Conservation (phyloP, 2,329 filamentous ascomycete genomes). For the Diaporthe caulivora region DNA sequence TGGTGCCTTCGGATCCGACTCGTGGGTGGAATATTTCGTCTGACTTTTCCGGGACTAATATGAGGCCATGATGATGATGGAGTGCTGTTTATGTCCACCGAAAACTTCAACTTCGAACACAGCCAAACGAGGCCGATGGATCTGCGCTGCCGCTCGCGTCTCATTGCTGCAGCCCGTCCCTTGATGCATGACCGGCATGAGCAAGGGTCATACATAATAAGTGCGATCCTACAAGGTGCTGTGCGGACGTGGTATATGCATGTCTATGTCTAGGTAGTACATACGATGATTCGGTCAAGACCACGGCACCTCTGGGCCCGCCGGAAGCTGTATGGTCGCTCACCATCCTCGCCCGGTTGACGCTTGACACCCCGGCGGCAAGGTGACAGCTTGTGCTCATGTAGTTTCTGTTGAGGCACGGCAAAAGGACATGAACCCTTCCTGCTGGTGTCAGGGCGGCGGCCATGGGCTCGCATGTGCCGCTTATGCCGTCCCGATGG, state of each 20-base stretch:
- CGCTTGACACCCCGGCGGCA: neutral
- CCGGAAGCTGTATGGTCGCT: neutral
- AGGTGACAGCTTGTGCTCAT: neutral
- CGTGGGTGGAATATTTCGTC: neutral
- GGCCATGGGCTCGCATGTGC: neutral
- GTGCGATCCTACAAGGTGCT: constrained; percentile 2
- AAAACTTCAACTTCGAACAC: neutral
- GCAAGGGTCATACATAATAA: constrained; percentile 22
- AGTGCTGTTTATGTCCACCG: constrained; percentile 6
- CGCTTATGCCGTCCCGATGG: constrained; percentile 2
- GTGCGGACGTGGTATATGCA: neutral
- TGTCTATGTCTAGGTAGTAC: neutral
- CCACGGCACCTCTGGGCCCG: neutral
- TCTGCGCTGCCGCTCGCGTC: constrained; percentile 14
- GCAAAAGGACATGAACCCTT: too few relatives aligned
- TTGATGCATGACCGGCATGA: constrained; percentile 19
- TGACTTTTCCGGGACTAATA: neutral
- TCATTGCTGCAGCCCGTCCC: constrained; percentile 8
- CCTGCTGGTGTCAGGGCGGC: neutral
- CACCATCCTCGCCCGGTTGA: neutral
- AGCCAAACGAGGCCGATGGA: neutral
- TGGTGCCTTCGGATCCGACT: constrained; percentile 14
- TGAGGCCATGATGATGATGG: neutral
- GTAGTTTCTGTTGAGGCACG: neutral
- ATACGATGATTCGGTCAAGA: neutral